Evolutionary conservation across 202 grass and related monocot genomes (phyloP).

Genomic region (Dendrocalamus latiflorus): DNA sequence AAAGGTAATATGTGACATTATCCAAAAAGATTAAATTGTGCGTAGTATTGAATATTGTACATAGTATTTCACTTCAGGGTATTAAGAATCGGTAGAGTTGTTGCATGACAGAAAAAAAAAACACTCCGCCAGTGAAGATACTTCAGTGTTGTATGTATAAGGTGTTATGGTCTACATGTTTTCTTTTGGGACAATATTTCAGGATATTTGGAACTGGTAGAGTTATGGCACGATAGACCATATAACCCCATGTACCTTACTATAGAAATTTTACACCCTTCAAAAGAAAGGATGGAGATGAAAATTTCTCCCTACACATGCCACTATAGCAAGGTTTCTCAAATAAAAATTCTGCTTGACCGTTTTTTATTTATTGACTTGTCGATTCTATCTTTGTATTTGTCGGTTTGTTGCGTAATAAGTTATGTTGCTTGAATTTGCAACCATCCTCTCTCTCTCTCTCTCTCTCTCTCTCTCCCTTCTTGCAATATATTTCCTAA

Average conservation of each 20-base stretch:
- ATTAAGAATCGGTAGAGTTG: neutral
- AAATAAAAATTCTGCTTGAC: neutral
- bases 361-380: neutral
- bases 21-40: neutral
- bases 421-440: neutral
- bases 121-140: neutral
- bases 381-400: neutral
- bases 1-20: neutral
- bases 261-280: neutral
- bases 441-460: neutral
- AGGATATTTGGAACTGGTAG: neutral
- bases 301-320: neutral
- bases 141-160: neutral
- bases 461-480: too few relatives aligned
- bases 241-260: neutral
- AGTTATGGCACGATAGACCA: neutral
- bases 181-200: neutral
- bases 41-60: neutral
- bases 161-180: neutral
- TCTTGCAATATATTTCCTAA: slow-evolving; percentile 2
- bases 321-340: neutral
- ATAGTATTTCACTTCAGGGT: neutral
- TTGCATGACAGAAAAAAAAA: neutral
- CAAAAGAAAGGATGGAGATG: neutral
- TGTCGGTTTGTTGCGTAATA: neutral